Conservation (phyloP, 495 filamentous ascomycete species). For the Talaromyces thailandensis region DNA sequence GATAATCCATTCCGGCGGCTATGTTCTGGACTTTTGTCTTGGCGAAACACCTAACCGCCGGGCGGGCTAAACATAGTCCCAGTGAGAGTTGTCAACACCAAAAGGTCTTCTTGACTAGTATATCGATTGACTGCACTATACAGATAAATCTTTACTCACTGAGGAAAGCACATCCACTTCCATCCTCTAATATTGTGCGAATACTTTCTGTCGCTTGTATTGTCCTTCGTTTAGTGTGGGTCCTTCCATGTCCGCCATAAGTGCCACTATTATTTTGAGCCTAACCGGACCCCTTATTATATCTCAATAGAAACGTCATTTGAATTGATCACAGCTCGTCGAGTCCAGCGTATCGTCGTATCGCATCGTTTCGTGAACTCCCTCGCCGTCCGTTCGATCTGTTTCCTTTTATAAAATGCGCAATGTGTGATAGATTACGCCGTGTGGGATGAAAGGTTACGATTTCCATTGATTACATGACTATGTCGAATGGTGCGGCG, state of each 20-base stretch:
- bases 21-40: not conserved
- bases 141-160: no score
- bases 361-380: not conserved
- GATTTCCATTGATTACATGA: not conserved
- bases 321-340: not conserved
- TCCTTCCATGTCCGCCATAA: not conserved
- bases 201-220: not conserved
- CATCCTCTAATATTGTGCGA: not conserved
- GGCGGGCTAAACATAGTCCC: constrained; percentile 5
- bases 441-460: not conserved
- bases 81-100: constrained; percentile 5
- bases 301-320: constrained; percentile 2
- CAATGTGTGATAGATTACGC: not conserved
- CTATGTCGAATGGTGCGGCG: not conserved
- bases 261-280: constrained; percentile 1
- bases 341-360: not conserved
- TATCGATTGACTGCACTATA: not conserved
- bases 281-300: not conserved
- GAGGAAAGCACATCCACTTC: no score
- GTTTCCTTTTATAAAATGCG: not conserved
- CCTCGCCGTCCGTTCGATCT: not conserved
- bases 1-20: not conserved
- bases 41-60: not conserved
- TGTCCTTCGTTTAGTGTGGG: not conserved
- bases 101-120: not conserved